phyloP scores from a whole-genome alignment of 257 asterid species.

The Prunella vulgaris region DNA sequence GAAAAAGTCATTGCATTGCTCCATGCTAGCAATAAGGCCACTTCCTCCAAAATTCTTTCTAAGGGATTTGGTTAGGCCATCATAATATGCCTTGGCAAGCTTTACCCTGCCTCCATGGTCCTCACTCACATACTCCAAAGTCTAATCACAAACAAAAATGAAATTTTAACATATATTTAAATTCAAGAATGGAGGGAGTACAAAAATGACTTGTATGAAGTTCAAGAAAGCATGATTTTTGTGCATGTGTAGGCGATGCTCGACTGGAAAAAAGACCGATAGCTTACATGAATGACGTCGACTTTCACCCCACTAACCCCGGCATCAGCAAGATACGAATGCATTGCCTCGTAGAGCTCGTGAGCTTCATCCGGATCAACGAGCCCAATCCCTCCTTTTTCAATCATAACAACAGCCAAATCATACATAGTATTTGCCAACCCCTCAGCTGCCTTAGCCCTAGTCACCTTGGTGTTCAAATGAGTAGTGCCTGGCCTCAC shows the following conservation, averaged over 20 bases:
- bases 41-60: constrained; percentile 31
- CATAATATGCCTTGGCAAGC: constrained; percentile 46
- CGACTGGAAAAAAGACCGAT: not conserved
- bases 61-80: constrained; percentile 40
- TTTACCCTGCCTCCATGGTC: constrained; percentile 47
- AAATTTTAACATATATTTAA: not conserved
- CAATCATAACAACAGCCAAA: constrained; percentile 44
- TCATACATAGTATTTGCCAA: constrained; percentile 36
- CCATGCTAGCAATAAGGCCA: constrained; percentile 53
- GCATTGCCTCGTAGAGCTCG: constrained; percentile 39
- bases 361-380: constrained; percentile 31
- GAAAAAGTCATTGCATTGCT: constrained; percentile 53
- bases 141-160: constrained; percentile 16
- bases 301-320: constrained; percentile 49
- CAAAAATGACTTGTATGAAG: not conserved
- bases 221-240: not conserved
- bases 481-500: constrained; percentile 40
- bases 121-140: constrained; percentile 41
- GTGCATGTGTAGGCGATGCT: too few relatives aligned
- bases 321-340: constrained; percentile 34
- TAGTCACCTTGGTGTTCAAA: constrained; percentile 27
- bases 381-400: constrained; percentile 42
- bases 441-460: constrained; percentile 33
- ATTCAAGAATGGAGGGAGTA: too few relatives aligned
- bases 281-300: constrained; percentile 46